A percentile compares a stretch with the other conserved stretches of the same genome.
Evolutionary conservation across 768 basidiomycete species (phyloP).

Genomic region (Pleurotus tuoliensis): DNA sequence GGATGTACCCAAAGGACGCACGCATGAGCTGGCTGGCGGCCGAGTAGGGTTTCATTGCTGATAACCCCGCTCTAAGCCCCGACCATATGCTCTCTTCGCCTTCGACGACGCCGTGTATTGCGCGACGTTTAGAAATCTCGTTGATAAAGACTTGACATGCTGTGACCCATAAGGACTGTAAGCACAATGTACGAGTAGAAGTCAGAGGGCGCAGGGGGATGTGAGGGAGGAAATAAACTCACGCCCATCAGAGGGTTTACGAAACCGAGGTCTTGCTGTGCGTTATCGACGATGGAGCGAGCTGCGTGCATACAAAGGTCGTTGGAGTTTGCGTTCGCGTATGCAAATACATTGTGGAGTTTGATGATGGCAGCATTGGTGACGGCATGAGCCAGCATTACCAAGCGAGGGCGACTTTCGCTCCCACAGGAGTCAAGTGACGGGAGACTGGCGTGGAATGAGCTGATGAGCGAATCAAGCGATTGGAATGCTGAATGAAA

Average conservation of each 20-base stretch:
- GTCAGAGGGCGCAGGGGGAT: slow-evolving; percentile 5
- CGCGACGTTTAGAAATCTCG: slow-evolving; percentile 31
- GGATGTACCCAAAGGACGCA: slow-evolving; percentile 8
- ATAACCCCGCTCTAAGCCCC: slow-evolving; percentile 5
- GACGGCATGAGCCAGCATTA: slow-evolving; percentile 46
- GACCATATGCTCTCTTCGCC: slow-evolving; percentile 9
- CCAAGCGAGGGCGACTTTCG: slow-evolving; percentile 29
- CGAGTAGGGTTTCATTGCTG: slow-evolving; percentile 6
- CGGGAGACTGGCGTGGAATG: slow-evolving; percentile 32
- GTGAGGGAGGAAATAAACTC: slow-evolving; percentile 20
- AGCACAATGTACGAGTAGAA: slow-evolving; percentile 11
- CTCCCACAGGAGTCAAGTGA: slow-evolving; percentile 26
- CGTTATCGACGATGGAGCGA: slow-evolving; percentile 36
- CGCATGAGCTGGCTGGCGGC: slow-evolving; percentile 7
- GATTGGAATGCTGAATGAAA: slow-evolving; percentile 41
- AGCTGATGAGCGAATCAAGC: slow-evolving; percentile 41
- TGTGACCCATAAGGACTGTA: slow-evolving; percentile 42
- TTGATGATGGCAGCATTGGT: slow-evolving; percentile 47
- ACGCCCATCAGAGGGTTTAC: slow-evolving; percentile 53
- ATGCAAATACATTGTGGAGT: slow-evolving; percentile 45
- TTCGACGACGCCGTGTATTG: slow-evolving; percentile 6
- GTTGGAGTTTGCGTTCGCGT: slow-evolving; percentile 36
- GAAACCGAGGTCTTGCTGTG: slow-evolving; percentile 33
- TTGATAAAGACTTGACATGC: slow-evolving; percentile 44
- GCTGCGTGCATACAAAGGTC: slow-evolving; percentile 41